Conservation (phyloP, 1,284 basidiomycete species). For the Ganoderma sinense region DNA sequence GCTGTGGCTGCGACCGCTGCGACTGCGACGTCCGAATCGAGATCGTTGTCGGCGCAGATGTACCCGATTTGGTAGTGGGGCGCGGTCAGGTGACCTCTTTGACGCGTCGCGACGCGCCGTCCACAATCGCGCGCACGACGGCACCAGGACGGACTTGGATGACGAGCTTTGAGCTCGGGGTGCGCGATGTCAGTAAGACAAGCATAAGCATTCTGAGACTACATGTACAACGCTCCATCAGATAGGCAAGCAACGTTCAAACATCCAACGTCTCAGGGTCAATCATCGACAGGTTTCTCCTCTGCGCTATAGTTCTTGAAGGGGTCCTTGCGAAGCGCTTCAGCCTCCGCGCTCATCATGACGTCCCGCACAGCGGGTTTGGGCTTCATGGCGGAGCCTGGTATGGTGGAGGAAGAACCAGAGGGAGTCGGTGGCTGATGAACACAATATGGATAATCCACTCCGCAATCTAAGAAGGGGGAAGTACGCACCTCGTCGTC, state of each 20-base stretch:
- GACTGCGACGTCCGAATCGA: slow-evolving; percentile 12
- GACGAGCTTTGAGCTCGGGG: no score
- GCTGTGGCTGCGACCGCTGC: background rate
- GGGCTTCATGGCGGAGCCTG: slow-evolving; percentile 69
- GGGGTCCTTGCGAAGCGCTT: slow-evolving; percentile 78
- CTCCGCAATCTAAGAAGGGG: background rate
- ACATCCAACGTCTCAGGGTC: background rate
- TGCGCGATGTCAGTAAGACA: background rate
- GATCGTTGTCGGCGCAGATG: slow-evolving; percentile 29
- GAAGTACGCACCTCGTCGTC: slow-evolving; percentile 46
- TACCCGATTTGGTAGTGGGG: slow-evolving; percentile 30
- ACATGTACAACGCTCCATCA: slow-evolving; percentile 8
- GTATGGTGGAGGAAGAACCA: slow-evolving; percentile 31
- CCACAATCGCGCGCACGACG: background rate
- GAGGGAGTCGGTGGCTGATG: slow-evolving; percentile 32
- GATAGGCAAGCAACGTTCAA: slow-evolving; percentile 7
- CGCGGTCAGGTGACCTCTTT: slow-evolving; percentile 30
- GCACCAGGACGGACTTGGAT: background rate
- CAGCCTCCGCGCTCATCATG: slow-evolving; percentile 61
- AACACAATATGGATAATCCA: background rate
- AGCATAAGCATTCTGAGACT: background rate
- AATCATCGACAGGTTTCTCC: slow-evolving; percentile 34
- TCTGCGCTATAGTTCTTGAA: slow-evolving; percentile 70
- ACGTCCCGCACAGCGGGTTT: slow-evolving; percentile 47
- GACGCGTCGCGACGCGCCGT: slow-evolving; percentile 25